Conservation (phyloP, 805 yeast genomes). For the Cephaloascus fragrans region DNA sequence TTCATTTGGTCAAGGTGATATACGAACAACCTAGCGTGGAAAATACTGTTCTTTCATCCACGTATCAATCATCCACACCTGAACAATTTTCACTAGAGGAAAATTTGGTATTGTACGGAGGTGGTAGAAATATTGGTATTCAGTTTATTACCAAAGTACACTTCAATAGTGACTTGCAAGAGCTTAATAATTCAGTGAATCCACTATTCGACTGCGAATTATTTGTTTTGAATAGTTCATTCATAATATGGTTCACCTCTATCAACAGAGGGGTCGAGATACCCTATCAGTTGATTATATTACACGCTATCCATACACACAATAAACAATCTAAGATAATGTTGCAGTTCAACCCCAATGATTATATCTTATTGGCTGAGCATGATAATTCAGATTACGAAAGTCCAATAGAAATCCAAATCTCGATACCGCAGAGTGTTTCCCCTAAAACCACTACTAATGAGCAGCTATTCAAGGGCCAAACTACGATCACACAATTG, state of each 20-base stretch:
- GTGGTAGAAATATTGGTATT: slow-evolving; percentile 12
- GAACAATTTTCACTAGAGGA: slow-evolving; percentile 27
- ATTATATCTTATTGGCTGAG: background rate
- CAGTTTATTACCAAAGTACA: background rate
- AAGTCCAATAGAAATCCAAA: slow-evolving; percentile 1
- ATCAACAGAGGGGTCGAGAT: slow-evolving; percentile 23
- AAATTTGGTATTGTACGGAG: slow-evolving; percentile 29
- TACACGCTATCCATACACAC: slow-evolving; percentile 8
- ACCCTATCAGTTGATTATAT: slow-evolving; percentile 14
- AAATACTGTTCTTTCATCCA: slow-evolving; percentile 23
- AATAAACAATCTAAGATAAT: slow-evolving; percentile 5
- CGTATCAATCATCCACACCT: slow-evolving; percentile 27
- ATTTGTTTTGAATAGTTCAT: slow-evolving; percentile 22
- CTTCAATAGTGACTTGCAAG: background rate
- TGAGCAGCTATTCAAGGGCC: background rate
- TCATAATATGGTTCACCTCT: slow-evolving; percentile 27
- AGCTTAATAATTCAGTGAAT: slow-evolving; percentile 10
- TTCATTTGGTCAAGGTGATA: slow-evolving; percentile 5
- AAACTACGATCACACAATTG: slow-evolving; percentile 5
- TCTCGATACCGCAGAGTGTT: too few relatives aligned
- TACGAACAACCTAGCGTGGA: slow-evolving; percentile 26
- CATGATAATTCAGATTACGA: background rate
- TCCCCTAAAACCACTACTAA: background rate
- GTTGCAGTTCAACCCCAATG: slow-evolving; percentile 5
- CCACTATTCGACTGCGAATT: slow-evolving; percentile 19